Conservation (phyloP, 805 yeast species). For the Barnettozyma vustinii region DNA sequence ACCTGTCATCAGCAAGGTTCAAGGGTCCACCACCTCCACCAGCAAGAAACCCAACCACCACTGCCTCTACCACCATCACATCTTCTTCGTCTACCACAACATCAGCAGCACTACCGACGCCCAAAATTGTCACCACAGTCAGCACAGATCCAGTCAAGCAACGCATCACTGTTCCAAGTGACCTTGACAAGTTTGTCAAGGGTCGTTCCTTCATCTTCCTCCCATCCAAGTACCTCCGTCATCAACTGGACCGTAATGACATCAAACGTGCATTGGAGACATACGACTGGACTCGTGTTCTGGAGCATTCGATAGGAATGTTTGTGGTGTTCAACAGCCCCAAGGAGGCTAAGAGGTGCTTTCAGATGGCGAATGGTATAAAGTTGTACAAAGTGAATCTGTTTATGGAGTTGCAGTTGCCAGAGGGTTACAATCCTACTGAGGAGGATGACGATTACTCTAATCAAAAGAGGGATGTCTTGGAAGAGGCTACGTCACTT, state of each 20-base stretch:
- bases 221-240: constrained; percentile 38
- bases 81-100: background rate
- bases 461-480: constrained; percentile 29
- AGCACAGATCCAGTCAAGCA: background rate
- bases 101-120: constrained; percentile 8
- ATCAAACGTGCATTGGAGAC: constrained; percentile 52
- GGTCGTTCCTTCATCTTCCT: constrained; percentile 56
- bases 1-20: background rate
- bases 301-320: constrained; percentile 60
- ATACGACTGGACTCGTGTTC: constrained; percentile 61
- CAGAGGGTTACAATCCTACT: constrained; percentile 15
- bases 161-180: constrained; percentile 38
- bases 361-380: constrained; percentile 53
- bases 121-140: constrained; percentile 8
- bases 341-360: constrained; percentile 55
- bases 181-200: constrained; percentile 43
- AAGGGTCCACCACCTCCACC: constrained; percentile 1
- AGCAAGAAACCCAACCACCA: background rate
- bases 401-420: constrained; percentile 46
- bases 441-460: constrained; percentile 11
- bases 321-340: constrained; percentile 62
- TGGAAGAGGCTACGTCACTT: constrained; percentile 53
- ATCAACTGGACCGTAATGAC: constrained; percentile 43
- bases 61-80: background rate
- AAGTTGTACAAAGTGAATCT: constrained; percentile 41